A percentile compares a stretch with the other conserved stretches of the same genome.
phyloP scores from a whole-genome alignment of 768 basidiomycete species.

The Mycena sanguinolenta region DNA sequence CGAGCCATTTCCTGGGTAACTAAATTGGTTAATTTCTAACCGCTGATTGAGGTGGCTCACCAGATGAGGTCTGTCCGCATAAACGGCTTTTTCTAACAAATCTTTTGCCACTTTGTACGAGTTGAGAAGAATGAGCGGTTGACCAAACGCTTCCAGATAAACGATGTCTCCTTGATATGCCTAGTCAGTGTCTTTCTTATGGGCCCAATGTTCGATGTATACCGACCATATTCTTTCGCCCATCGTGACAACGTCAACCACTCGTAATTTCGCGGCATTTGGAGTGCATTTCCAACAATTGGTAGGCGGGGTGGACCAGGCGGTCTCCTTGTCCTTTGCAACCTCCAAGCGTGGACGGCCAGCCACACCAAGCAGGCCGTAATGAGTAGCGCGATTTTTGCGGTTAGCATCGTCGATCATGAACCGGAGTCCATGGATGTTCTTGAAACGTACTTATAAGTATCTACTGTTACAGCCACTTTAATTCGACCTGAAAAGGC shows the following conservation, averaged over 20 bases:
- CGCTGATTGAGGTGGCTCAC: neutral
- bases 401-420: no score
- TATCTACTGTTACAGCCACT: no score
- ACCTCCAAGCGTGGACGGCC: neutral
- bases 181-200: neutral
- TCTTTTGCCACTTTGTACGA: slow-evolving; percentile 40
- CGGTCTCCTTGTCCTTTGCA: slow-evolving; percentile 23
- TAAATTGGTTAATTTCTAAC: neutral
- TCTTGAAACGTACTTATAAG: no score
- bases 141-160: slow-evolving; percentile 39
- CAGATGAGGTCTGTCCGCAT: slow-evolving; percentile 47
- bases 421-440: no score
- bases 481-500: no score
- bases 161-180: slow-evolving; percentile 29
- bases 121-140: slow-evolving; percentile 45
- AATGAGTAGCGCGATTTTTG: neutral
- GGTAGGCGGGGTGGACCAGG: slow-evolving; percentile 41
- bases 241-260: slow-evolving; percentile 41
- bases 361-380: slow-evolving; percentile 4
- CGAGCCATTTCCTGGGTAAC: slow-evolving; percentile 9
- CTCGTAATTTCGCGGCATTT: slow-evolving; percentile 33
- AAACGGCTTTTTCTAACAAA: slow-evolving; percentile 45
- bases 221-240: slow-evolving; percentile 35
- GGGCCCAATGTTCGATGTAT: neutral
- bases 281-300: slow-evolving; percentile 39